Base-by-base conservation (phyloP, 495 filamentous ascomycete genomes). In the Hypoxylon fragiforme region DNA sequence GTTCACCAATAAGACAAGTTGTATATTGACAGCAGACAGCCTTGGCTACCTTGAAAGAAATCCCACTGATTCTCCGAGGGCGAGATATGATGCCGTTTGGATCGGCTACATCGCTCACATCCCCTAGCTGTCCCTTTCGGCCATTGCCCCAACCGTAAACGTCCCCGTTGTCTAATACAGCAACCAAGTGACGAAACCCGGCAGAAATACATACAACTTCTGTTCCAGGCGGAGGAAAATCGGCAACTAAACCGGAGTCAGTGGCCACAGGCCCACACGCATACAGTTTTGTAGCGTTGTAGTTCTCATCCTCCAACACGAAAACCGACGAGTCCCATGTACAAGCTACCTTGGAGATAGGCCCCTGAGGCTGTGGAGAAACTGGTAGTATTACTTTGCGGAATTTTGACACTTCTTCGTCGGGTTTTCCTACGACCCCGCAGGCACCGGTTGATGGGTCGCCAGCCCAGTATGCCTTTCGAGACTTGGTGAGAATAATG, bases 141-240 rank as follows among this genome's bases (percentile, higher is more conserved):
- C 84, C 83, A 54, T 76, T 85, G 1, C 94, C 94, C 94, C 94
- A 97, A 2, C 92, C 94, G 67, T 86, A 96, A 1, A 86, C 85
- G 1, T 86, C 76, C 2, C 91, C 92, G 66, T 86, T 86, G 20
- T 77, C 78, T 0, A 95, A 70, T 3, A 96, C 80, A 3, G 77
- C 83, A 13, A 91, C 82, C 0, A 83, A 80, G 65, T 98, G 94
- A 12, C 79, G 78, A 74, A 95, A 85, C n/a, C 88, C 79, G 35
- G 88, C 85, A 0, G 84, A 71, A 8, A 97, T 54, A 32, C 83
- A 72, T 0, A 74, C 62, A 3, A 96, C 63, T 1, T 63, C 50
- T 2, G 73, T 75, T 0, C 68, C 77, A 2, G 52, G 2, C 0
- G 83, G 85, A 4, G 86, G 87, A 54, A 95, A 92, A 48, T 79